Percentiles rank a stretch among this genome's conserved stretches.
phyloP scores from a whole-genome alignment of 495 filamentous ascomycete genomes.

The Penicillium maclennaniae region DNA sequence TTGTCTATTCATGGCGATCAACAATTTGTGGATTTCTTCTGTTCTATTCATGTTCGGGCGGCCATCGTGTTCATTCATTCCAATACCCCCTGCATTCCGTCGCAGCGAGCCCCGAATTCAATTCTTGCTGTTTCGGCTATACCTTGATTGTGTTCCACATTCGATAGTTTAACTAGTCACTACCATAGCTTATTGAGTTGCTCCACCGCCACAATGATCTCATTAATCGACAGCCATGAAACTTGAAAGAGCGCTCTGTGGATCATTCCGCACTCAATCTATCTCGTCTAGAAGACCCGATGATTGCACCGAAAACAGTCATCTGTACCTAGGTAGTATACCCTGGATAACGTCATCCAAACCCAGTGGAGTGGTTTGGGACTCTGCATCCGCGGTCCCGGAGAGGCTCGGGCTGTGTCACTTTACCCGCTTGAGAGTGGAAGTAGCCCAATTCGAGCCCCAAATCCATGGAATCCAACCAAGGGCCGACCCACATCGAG shows the following conservation, averaged over 20 bases:
- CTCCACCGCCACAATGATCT: too few species aligned
- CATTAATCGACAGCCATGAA: too few species aligned
- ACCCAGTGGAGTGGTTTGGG: constrained; percentile 19
- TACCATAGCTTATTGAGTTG: neutral
- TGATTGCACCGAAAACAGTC: neutral
- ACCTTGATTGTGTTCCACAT: neutral
- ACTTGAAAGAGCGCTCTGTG: too few species aligned
- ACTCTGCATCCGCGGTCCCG: constrained; percentile 15
- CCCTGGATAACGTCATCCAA: constrained; percentile 19
- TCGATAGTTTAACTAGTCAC: neutral
- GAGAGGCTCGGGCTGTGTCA: constrained; percentile 13
- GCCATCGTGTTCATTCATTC: constrained; percentile 22
- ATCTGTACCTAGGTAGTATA: neutral
- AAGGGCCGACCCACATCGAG: neutral
- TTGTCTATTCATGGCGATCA: neutral
- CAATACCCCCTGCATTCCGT: constrained; percentile 26
- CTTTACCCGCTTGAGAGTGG: constrained; percentile 3
- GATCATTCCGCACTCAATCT: too few species aligned
- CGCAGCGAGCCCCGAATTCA: neutral
- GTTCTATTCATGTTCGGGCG: constrained; percentile 19
- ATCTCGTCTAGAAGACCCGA: neutral
- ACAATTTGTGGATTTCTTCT: neutral
- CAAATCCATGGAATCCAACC: constrained; percentile 11
- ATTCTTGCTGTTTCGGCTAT: neutral
- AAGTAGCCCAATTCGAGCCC: constrained; percentile 15